Conservation (phyloP, 108 stramenopile species). For the Fragilaria crotonensis region DNA sequence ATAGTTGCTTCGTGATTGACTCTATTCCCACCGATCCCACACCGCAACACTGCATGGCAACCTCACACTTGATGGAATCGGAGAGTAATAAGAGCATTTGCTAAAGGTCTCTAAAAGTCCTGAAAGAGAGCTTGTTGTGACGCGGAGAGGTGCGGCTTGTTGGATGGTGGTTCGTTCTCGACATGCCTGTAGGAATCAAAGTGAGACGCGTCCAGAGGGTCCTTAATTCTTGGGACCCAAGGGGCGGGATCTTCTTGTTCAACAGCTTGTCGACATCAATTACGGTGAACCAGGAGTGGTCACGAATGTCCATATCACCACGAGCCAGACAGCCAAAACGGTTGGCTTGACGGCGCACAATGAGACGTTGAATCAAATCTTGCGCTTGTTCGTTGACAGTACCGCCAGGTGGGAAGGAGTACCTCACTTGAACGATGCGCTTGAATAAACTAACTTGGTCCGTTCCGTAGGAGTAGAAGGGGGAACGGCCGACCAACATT, state of each 20-base stretch:
- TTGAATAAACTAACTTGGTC: constrained; percentile 95
- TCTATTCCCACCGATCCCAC: too few species aligned
- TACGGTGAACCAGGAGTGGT: constrained; percentile 92
- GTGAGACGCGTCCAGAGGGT: constrained; percentile 90
- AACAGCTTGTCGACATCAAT: constrained; percentile 84
- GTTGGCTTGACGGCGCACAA: constrained; percentile 85
- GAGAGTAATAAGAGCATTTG: too few species aligned
- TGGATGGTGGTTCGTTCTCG: constrained; percentile 80
- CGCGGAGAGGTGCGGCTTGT: constrained; percentile 58
- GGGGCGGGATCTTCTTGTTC: constrained; percentile 86
- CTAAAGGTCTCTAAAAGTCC: constrained; percentile 79
- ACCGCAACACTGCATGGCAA: too few species aligned
- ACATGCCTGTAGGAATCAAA: constrained; percentile 97
- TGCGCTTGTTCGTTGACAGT: constrained; percentile 80
- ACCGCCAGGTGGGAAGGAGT: constrained; percentile 81
- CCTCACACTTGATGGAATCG: too few species aligned
- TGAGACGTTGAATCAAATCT: constrained; percentile 83
- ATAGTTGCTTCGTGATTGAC: too few species aligned
- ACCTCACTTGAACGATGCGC: constrained; percentile 93
- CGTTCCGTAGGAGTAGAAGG: constrained; percentile 91
- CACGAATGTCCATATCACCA: constrained; percentile 88
- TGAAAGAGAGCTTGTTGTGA: constrained; percentile 72
- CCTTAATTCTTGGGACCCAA: constrained; percentile 91
- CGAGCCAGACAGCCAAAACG: constrained; percentile 84
- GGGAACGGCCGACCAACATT: constrained; percentile 95